Evolutionary conservation across 495 filamentous ascomycete genomes (phyloP), one percentile per base, ranked within the genome.

Genomic region (Aspergillus panamensis): DNA sequence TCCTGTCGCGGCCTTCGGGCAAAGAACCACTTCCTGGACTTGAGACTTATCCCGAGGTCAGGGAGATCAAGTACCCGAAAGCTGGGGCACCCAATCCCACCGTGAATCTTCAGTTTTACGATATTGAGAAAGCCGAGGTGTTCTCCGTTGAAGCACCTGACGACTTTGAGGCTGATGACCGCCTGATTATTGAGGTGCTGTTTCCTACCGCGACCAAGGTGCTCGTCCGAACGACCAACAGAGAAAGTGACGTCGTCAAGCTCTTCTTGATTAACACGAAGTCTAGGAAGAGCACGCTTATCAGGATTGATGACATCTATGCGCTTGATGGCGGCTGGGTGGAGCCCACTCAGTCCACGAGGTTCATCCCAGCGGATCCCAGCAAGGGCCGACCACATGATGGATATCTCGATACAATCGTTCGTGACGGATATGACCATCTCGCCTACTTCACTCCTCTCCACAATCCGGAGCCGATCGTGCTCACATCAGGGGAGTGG

Each of bases 61-160:
- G 89, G 48, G 76, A 90, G 58, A 95, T 98, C 80, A 98, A 98
- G 71, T 98, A 98, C 68, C 94, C 94, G 29, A 97, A 97, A 73
- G 87, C 94, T 53, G 94, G 95, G 8, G 87, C 92, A 10, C 91
- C 93, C 33, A 97, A 97, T 70, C 94, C 94, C 8, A 80, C 89
- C 16, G 95, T 97, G 12, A 82, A 88, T 54, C 69, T 98, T 37
- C 84, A 88, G 57, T 95, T 97, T 72, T 97, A 93, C 69, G 92
- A 97, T 63, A 78, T 96, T 32, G 81, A 76, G n/a, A 88, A 84
- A 53, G 78, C 84, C 2, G 87, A 96, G 49, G 80, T 87, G 1
- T 97, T 97, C 62, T 80, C 83, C 14, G 85, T 97, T 29, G 80
- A 87, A 16, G 86, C 91, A 48, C 79, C 87, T 10, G 88, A 83